Percentiles rank a stretch among this genome's conserved stretches.
phyloP scores from a whole-genome alignment of 1,284 basidiomycete genomes.

The Crocinoboletus sp. region DNA sequence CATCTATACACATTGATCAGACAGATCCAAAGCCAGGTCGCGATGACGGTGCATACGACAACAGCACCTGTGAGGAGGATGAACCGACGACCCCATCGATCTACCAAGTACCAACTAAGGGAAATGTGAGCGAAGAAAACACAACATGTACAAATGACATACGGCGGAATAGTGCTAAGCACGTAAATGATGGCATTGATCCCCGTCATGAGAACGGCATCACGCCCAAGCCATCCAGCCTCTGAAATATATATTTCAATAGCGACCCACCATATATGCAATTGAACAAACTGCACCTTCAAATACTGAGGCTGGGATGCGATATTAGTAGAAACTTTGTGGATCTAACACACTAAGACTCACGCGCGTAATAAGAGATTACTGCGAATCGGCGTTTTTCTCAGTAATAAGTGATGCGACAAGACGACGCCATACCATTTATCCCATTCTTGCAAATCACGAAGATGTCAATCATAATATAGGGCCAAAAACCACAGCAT shows the following conservation, averaged over 20 bases:
- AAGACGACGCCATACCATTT: conserved; percentile 54
- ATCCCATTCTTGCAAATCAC: conserved; percentile 69
- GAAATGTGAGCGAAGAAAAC: conserved; percentile 4
- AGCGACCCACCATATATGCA: not conserved
- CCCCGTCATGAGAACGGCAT: conserved; percentile 97
- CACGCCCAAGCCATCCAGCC: conserved; percentile 96
- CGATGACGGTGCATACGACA: conserved; percentile 47
- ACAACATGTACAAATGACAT: conserved; percentile 25
- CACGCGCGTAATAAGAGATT: conserved; percentile 93
- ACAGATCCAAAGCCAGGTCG: conserved; percentile 1
- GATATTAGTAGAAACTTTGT: conserved; percentile 13
- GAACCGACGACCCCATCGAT: conserved; percentile 85
- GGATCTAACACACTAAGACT: conserved; percentile 31
- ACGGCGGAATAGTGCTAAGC: conserved; percentile 80
- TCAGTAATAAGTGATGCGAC: conserved; percentile 8
- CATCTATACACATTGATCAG: conserved; percentile 50
- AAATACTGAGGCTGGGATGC: conserved; percentile 64
- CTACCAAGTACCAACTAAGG: conserved; percentile 90
- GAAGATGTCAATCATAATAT: conserved; percentile 9
- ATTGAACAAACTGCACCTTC: conserved; percentile 50
- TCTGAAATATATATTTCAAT: conserved; percentile 46
- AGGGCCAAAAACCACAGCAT: conserved; percentile 7
- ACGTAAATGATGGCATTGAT: conserved; percentile 91
- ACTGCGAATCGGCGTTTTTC: conserved; percentile 42
- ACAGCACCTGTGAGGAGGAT: conserved; percentile 94